phyloP scores from a whole-genome alignment of 805 yeast genomes.

The Candida pini region DNA sequence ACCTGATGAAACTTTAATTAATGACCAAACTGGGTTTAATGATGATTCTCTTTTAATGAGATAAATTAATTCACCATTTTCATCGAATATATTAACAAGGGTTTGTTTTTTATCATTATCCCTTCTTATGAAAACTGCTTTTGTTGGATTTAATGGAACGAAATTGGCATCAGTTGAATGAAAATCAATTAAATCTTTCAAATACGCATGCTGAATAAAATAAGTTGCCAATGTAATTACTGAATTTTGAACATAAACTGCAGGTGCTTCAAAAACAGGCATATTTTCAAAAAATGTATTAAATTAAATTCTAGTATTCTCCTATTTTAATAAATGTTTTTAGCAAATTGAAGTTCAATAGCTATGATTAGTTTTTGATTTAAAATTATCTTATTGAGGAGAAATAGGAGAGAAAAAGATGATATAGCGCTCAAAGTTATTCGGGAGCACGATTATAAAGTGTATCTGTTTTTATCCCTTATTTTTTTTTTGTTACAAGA shows the following conservation, averaged over 20 bases:
- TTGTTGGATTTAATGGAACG: slow-evolving; percentile 35
- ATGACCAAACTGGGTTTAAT: slow-evolving; percentile 47
- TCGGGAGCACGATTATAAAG: too few relatives aligned
- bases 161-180: slow-evolving; percentile 36
- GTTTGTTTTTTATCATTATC: slow-evolving; percentile 42
- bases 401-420: too few relatives aligned
- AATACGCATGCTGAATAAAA: slow-evolving; percentile 36
- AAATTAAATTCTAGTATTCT: not conserved
- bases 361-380: too few relatives aligned
- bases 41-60: slow-evolving; percentile 47
- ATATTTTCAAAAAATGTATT: too few relatives aligned
- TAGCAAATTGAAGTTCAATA: too few relatives aligned
- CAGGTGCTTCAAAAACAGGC: slow-evolving; percentile 43
- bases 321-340: slow-evolving; percentile 1
- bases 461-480: too few relatives aligned
- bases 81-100: slow-evolving; percentile 44
- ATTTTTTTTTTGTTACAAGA: too few relatives aligned
- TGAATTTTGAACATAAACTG: slow-evolving; percentile 38
- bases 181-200: slow-evolving; percentile 33
- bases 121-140: slow-evolving; percentile 42
- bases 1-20: slow-evolving; percentile 39
- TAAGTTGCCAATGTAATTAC: slow-evolving; percentile 36
- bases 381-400: too few relatives aligned
- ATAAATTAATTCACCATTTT: slow-evolving; percentile 36
- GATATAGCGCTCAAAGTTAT: too few relatives aligned